These are phyloP conservation scores for Nicotiana tomentosiformis DNA, from an alignment of 257 asterid genomes.

Conservation along the genomic window DNA sequence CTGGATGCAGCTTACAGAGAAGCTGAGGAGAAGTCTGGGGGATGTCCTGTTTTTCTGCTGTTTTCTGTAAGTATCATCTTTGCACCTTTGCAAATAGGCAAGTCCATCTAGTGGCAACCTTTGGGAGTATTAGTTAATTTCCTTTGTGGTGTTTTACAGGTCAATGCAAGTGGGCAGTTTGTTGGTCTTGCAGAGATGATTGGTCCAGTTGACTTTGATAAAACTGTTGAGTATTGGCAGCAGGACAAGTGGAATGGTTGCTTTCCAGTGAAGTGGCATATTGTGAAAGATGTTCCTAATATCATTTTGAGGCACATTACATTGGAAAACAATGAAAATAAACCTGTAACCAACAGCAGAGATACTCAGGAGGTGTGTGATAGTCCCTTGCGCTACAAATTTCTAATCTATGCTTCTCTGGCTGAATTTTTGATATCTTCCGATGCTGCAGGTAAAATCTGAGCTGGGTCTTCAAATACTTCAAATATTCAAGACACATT, in stretches of 20 bases:
- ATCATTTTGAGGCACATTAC: conserved; percentile 30
- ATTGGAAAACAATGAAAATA: conserved; percentile 41
- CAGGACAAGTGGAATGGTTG: conserved; percentile 52
- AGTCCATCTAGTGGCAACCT: neutral
- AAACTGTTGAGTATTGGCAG: conserved; percentile 37
- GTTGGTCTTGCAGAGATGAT: conserved; percentile 49
- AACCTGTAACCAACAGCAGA: conserved; percentile 50
- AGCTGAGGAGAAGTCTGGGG: conserved; percentile 29
- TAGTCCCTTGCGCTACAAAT: neutral
- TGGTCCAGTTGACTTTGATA: conserved; percentile 34
- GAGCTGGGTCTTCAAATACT: conserved; percentile 32
- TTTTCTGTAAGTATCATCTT: conserved; percentile 34
- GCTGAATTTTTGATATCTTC: neutral
- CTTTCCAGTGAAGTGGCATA: conserved; percentile 42
- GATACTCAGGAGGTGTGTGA: conserved; percentile 42
- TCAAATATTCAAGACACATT: conserved; percentile 29
- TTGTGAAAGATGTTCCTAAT: conserved; percentile 39
- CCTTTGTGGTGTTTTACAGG: conserved; percentile 14
- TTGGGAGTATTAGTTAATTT: neutral
- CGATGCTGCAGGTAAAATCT: conserved; percentile 24
- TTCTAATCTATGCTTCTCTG: neutral
- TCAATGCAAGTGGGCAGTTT: conserved; percentile 47
- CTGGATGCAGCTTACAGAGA: conserved; percentile 42
- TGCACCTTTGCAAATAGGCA: neutral
- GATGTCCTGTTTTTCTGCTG: conserved; percentile 34